Conservation (phyloP, 345 rosid genomes). For the Cardamine chenopodiifolia region DNA sequence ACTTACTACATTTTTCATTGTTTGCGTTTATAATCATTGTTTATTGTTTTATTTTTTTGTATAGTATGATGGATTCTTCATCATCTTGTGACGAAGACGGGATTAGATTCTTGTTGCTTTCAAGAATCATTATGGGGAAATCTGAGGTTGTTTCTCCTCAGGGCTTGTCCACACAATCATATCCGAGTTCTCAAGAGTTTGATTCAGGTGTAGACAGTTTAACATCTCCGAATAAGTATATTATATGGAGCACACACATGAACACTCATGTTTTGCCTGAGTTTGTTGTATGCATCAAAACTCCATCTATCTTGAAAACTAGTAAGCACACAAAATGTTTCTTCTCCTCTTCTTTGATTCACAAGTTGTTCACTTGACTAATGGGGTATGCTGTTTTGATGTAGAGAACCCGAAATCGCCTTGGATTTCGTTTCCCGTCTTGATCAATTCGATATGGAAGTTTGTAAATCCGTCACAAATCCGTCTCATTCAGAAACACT, state of each 20-base stretch:
- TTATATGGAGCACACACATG: slow-evolving; percentile 68
- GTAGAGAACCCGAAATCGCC: slow-evolving; percentile 57
- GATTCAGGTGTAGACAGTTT: slow-evolving; percentile 69
- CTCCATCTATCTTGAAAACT: slow-evolving; percentile 47
- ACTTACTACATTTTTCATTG: neutral
- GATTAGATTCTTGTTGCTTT: slow-evolving; percentile 61
- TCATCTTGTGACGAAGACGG: slow-evolving; percentile 51
- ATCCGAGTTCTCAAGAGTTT: slow-evolving; percentile 62
- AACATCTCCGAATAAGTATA: slow-evolving; percentile 52
- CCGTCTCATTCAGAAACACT: slow-evolving; percentile 47
- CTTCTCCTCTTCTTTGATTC: neutral
- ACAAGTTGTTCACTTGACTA: neutral
- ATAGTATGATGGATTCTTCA: slow-evolving; percentile 29
- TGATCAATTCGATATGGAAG: slow-evolving; percentile 55
- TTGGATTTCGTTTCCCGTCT: slow-evolving; percentile 63
- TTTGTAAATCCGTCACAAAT: slow-evolving; percentile 46
- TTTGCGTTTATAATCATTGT: neutral
- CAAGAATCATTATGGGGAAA: slow-evolving; percentile 65
- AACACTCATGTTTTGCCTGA: slow-evolving; percentile 73
- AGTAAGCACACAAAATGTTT: slow-evolving; percentile 17
- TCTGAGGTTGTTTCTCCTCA: slow-evolving; percentile 48
- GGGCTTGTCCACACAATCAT: slow-evolving; percentile 37
- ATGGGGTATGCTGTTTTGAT: slow-evolving; percentile 10
- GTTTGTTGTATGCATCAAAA: slow-evolving; percentile 57
- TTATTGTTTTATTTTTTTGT: neutral